Evolutionary conservation across 176 grass and related monocot genomes (phyloP), one percentile per base, ranked within the genome.

Genomic region (Rhynchospora pubera): DNA sequence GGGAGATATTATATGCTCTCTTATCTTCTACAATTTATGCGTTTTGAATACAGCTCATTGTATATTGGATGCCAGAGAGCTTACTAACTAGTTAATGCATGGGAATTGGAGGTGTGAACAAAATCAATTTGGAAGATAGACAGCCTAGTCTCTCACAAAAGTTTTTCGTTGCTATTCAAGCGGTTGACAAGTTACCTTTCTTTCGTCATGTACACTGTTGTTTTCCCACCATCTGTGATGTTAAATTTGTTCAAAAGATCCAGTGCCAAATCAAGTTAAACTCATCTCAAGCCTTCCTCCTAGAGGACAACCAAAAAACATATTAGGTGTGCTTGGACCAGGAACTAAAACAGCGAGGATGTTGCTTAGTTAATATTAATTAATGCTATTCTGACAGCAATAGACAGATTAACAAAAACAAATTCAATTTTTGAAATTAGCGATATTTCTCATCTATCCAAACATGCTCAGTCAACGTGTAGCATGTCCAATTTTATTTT

Each of bases 101-200:
- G 69, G 72, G 48, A 76, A 55, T 32, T 75, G 71, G 71, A 75
- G 71, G 52, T 28, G 71, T 75, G 22, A 75, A 43, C 18, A n/a
- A 72, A 72, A 44, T 9, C 46, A 72, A 46, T 11, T 5, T 15
- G 45, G 42, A 13, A 47, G 16, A 2, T 7, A n/a, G 9, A 46
- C 8, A 45, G 19, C 7, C 45, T 16, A 19, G 16, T 46, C 5
- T 5, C 66, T 70, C 66, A 9, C 66, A 70, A 70, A 70, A 70
- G 42, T n/a, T 21, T 21, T 43, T 44, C 30, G 44, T 70, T 70
- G 39, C 66, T 45, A 57, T 57, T 57, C 56, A 57, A 57, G 16
- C 56, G 16, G 39, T 70, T 45, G 28, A 67, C 14, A 7, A 13
- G 30, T 43, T 7, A 30, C 30, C 64, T 42, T 67, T 67, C 64